Evolutionary conservation across 257 asterid species (phyloP), one percentile per base, ranked within the genome.

Genomic region (Solanum bulbocastanum): DNA sequence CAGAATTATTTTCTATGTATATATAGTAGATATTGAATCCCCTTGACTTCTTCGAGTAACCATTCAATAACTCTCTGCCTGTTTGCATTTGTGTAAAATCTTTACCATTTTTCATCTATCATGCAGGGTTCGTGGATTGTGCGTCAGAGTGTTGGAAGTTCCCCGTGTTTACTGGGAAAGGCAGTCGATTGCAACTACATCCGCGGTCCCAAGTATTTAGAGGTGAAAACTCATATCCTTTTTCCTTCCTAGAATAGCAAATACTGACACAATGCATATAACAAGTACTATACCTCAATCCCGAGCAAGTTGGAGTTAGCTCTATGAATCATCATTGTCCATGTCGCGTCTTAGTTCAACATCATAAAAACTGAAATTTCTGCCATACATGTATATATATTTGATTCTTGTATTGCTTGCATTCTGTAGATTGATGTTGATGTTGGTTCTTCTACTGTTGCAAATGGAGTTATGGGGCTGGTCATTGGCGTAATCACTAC

Each of bases 121-220:
- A 15, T 82, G 69, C 87, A 97, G 99, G 99, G 99, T 82, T 97
- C 99, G 33, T 97, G 99, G 99, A 97, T 97, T 91, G 99, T 97
- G 86, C 99, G 99, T 23, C 99, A 97, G 91, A 97, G 99, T 93
- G 99, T 97, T 89, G 99, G 99, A 90, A 96, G 99, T 94, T 92
- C 98, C 83, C 99, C 99, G 60, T 97, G 99, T 92, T 91, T 97
- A 88, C 93, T 97, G 37, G 99, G 99, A 87, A 97, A 95, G 87
- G 99, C 99, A 74, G 98, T 96, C 81, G 99, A 97, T 89, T 96
- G 99, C 95, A 96, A 94, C 91, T 97, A 96, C 88, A 91, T 95
- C 60, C 98, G 98, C 36, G 96, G 94, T 62, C 95, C 96, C 83
- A 96, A 91, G 79, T 97, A 97, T 90, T 89, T 97, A 93, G 99